These are phyloP conservation scores for Penicillium subrubescens DNA, from an alignment of 495 filamentous ascomycete genomes.

Conservation along the genomic window DNA sequence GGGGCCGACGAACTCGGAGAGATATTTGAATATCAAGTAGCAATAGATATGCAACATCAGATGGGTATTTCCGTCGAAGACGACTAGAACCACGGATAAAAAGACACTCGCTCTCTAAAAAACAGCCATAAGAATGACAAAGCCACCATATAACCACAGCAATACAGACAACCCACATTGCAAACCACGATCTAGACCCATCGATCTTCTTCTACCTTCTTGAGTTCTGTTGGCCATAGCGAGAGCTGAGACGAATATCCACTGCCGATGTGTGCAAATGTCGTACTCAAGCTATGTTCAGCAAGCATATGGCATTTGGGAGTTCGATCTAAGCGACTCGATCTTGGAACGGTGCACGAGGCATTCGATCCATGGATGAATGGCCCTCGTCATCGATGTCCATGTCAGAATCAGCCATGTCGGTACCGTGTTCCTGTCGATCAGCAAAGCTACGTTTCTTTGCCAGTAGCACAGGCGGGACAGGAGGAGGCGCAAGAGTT, in stretches of 20 bases:
- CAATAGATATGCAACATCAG: background rate
- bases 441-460: slow-evolving; percentile 56
- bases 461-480: slow-evolving; percentile 57
- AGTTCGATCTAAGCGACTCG: slow-evolving; percentile 18
- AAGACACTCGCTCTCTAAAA: background rate
- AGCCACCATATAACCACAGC: background rate
- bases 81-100: background rate
- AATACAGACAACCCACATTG: background rate
- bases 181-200: background rate
- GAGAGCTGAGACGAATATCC: background rate
- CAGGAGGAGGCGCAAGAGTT: slow-evolving; percentile 22
- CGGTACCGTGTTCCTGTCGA: slow-evolving; percentile 30
- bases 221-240: background rate
- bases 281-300: background rate
- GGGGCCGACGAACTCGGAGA: too few relatives aligned
- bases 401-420: slow-evolving; percentile 33
- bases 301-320: background rate
- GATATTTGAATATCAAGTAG: background rate
- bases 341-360: slow-evolving; percentile 50
- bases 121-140: background rate
- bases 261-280: background rate
- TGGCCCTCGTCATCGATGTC: slow-evolving; percentile 33
- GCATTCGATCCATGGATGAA: slow-evolving; percentile 27
- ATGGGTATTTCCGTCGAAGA: background rate
- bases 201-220: background rate